Evolutionary conservation across 1,284 basidiomycete species (phyloP).

Genomic region (Melampsora americana): DNA sequence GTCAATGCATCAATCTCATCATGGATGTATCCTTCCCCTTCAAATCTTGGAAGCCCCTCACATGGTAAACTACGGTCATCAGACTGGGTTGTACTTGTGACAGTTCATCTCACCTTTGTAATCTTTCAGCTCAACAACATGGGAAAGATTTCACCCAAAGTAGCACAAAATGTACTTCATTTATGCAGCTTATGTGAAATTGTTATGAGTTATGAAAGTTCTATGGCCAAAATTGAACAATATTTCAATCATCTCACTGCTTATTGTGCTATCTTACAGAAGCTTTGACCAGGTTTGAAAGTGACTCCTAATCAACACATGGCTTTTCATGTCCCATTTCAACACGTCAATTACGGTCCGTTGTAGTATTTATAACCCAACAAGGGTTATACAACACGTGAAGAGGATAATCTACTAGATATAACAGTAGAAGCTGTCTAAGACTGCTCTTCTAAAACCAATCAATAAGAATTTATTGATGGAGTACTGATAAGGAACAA

Average conservation of each 20-base stretch:
- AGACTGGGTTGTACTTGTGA: background rate
- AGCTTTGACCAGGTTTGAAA: background rate
- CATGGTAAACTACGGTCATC: background rate
- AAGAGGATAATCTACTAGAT: too few species aligned
- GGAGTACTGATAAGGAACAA: too few species aligned
- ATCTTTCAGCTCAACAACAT: background rate
- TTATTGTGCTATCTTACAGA: background rate
- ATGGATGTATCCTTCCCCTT: background rate
- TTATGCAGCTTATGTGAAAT: constrained; percentile 11
- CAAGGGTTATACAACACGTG: too few species aligned
- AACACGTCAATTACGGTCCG: background rate
- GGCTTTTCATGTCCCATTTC: constrained; percentile 19
- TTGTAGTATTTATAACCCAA: too few species aligned
- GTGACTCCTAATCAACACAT: constrained; percentile 36
- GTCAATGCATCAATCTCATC: background rate
- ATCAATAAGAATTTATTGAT: too few species aligned
- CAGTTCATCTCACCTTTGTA: background rate
- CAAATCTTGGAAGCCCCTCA: background rate
- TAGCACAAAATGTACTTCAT: background rate
- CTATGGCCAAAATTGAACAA: constrained; percentile 10
- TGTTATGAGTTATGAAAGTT: constrained; percentile 6
- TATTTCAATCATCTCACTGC: constrained; percentile 16
- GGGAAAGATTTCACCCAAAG: background rate
- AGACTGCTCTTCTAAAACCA: too few species aligned
- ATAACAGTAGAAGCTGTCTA: too few species aligned